Base-by-base conservation (phyloP, 1,284 basidiomycete species). In the Macrocystidia cucumis region DNA sequence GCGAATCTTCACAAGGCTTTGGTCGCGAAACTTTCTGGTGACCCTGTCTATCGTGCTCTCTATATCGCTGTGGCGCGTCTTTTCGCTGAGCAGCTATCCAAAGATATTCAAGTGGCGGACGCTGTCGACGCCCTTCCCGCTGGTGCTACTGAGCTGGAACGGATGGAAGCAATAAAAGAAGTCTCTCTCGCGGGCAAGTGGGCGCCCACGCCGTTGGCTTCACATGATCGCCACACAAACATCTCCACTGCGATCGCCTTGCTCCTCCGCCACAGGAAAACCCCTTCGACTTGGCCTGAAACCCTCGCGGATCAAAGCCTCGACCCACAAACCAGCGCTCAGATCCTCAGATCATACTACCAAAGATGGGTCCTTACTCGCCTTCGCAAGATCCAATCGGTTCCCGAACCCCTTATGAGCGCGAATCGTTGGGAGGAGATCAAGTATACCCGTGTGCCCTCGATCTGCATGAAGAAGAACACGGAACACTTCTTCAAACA, bases 121-220 rank as follows among this genome's bases (percentile, higher is more conserved):
- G 45, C 59, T 35, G 49, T 62, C 21, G 49, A 59, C 6, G 27
- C 43, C 2, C 47, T 67, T n/a, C n/a, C n/a, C 11, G 20, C 13
- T 9, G 22, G 32, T 9, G 24, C 3, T 26, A 12, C 24, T 26
- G 12, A 17, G 8, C 16, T 19, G 12, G 14, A 67, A 29, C 54
- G 54, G n/a, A 42, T 51, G 19, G 25, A 50, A 0, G 56, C 75
- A 20, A 46, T 67, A 12, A 57, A 55, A 38, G 53, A 60, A 18
- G 56, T 84, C 19, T 70, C 68, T 1, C 68, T 80, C 9, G 78
- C 69, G 1, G 65, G 66, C 3, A 86, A 85, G 54, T 85, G 80
- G 80, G 78, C 78, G 0, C 81, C 82, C 0, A 69, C 72, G 1
- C 72, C 75, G 3, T 63, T 55, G 2, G 55, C 62, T 3, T 63